phyloP scores from a whole-genome alignment of 2,329 filamentous ascomycete genomes.

The Aspergillus unguis region DNA sequence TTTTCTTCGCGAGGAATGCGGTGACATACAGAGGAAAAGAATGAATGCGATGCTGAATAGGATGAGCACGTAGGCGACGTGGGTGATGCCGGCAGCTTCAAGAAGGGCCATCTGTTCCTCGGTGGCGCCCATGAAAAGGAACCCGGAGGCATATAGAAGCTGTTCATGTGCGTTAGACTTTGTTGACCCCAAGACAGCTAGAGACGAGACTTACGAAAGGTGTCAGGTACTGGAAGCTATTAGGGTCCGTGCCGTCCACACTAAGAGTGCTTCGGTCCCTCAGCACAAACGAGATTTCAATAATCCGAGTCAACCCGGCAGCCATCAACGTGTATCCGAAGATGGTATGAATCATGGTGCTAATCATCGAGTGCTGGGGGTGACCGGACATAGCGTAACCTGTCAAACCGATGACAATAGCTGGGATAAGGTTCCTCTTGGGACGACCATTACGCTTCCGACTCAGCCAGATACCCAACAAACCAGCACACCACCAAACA shows the following conservation, averaged over 20 bases:
- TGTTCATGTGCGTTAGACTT: constrained; percentile 38
- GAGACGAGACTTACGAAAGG: constrained; percentile 59
- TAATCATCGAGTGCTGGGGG: constrained; percentile 77
- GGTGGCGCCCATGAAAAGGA: constrained; percentile 95
- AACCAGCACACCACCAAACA: constrained; percentile 93
- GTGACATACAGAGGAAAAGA: constrained; percentile 71
- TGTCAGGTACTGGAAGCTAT: constrained; percentile 69
- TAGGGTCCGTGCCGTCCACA: constrained; percentile 66
- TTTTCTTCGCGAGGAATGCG: neutral
- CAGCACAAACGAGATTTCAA: constrained; percentile 87
- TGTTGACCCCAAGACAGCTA: neutral
- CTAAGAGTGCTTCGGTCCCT: constrained; percentile 65
- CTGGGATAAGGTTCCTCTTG: constrained; percentile 89
- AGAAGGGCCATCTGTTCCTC: constrained; percentile 92
- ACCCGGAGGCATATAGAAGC: constrained; percentile 88
- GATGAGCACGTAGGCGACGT: constrained; percentile 89
- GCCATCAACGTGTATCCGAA: constrained; percentile 97
- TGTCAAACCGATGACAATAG: constrained; percentile 84
- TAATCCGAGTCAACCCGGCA: constrained; percentile 75
- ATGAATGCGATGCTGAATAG: constrained; percentile 87
- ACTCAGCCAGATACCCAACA: constrained; percentile 90
- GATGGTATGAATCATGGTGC: constrained; percentile 79
- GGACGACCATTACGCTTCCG: constrained; percentile 76
- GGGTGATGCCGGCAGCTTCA: constrained; percentile 69
- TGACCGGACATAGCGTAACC: constrained; percentile 96